Base-by-base conservation (phyloP, 331 rosid genomes). In the Arachis monticola region DNA sequence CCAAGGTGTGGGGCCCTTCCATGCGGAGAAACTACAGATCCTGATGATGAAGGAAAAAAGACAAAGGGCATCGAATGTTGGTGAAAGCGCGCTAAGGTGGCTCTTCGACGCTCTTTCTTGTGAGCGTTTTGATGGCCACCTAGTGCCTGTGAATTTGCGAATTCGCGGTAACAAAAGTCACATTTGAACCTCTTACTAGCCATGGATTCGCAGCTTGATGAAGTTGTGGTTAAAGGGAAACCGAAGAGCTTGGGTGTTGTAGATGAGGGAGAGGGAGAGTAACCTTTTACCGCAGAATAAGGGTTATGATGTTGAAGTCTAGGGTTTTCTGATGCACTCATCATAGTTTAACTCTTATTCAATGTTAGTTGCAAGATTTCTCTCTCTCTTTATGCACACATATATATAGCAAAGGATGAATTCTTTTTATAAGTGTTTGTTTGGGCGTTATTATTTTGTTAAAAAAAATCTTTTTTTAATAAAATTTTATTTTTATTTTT, bases 101-200 rank as follows among this genome's bases (percentile, higher is more conserved):
- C 75, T 2, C 62, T 51, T 38, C 44, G 81, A 3, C 81, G 69
- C 51, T 77, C 70, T 40, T 7, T 77, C 60, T 69, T 77, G 46
- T 77, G 81, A 2, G 81, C 81, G 31, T 77, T 77, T 8, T 77
- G 81, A n/a, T 77, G 81, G 6, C 81, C 81, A 14, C 81, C 81
- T 2, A 77, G 56, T 0, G 81, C 81, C 51, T 77, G 81, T 38
- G 47, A 60, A 48, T 68, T 68, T 8, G 64, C 12, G 31, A 68
- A 77, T 40, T 60, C n/a, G 11, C 70, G 30, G 2, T 7, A 13
- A 38, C 81, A 77, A 63, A 35, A 77, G 3, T 60, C 63, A 75
- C 81, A 77, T 22, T 60, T 69, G 70, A 48, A 47, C 70, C 52
- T 77, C 64, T 69, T n/a, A 8, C 1, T 1, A 17, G 7, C 17